Evolutionary conservation across 2,329 filamentous ascomycete genomes (phyloP).

Genomic region (Pleomassaria siparia): DNA sequence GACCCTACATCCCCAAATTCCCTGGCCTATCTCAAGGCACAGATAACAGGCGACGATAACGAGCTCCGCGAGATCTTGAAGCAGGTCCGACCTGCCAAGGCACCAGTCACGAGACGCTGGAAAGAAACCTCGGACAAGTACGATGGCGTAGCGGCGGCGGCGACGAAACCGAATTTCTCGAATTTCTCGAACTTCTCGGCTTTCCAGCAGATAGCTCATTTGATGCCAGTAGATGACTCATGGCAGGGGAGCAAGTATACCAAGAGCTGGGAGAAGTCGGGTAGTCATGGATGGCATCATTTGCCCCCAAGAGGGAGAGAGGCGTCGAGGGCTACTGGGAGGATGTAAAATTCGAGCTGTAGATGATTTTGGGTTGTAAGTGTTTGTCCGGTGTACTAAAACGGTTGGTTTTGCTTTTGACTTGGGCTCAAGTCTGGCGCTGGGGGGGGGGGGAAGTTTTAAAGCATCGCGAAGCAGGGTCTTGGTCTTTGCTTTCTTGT

Average conservation of each 20-base stretch:
- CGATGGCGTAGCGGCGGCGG: not conserved
- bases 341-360: not conserved
- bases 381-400: not conserved
- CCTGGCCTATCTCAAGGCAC: conserved; percentile 74
- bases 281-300: conserved; percentile 7
- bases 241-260: conserved; percentile 21
- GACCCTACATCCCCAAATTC: conserved; percentile 41
- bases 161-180: conserved; percentile 6
- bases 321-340: not conserved
- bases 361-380: not conserved
- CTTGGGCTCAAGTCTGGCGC: not conserved
- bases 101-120: conserved; percentile 4
- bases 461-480: not conserved
- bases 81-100: conserved; percentile 38
- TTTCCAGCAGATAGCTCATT: conserved; percentile 30
- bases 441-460: not conserved
- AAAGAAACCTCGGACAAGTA: conserved; percentile 2
- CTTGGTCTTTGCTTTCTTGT: not conserved
- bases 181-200: conserved; percentile 17
- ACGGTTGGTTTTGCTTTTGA: not conserved
- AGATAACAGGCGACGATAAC: conserved; percentile 73
- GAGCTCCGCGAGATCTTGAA: conserved; percentile 75
- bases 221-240: conserved; percentile 27
- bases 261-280: conserved; percentile 18
- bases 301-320: conserved; percentile 1